phyloP scores from a whole-genome alignment of 2,329 filamentous ascomycete species.

The Botrytis porri region DNA sequence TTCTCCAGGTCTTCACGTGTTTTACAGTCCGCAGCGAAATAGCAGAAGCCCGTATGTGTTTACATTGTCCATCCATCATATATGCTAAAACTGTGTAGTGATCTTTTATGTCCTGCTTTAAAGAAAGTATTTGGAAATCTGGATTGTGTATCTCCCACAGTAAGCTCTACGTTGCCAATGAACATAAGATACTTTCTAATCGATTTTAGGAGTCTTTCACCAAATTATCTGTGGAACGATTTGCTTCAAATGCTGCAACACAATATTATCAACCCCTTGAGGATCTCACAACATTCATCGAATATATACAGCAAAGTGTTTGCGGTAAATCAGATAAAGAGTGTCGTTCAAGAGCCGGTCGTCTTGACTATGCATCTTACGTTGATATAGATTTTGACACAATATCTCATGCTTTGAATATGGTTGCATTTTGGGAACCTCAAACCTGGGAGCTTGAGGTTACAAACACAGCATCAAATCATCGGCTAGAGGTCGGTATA shows the following conservation, averaged over 20 bases:
- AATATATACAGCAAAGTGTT: conserved; percentile 50
- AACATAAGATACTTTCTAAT: conserved; percentile 14
- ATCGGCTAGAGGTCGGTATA: conserved; percentile 77
- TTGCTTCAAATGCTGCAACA: conserved; percentile 58
- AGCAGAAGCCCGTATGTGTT: conserved; percentile 22
- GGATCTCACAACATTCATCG: conserved; percentile 52
- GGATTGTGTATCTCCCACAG: conserved; percentile 53
- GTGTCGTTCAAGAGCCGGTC: conserved; percentile 50
- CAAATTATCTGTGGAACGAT: conserved; percentile 55
- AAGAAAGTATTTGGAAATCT: conserved; percentile 54
- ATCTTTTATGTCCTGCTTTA: conserved; percentile 57
- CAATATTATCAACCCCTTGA: conserved; percentile 70
- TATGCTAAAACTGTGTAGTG: conserved; percentile 37
- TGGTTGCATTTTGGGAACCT: conserved; percentile 63
- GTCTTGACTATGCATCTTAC: conserved; percentile 54
- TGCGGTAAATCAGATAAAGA: conserved; percentile 47
- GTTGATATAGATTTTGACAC: conserved; percentile 78
- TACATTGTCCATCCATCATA: background rate
- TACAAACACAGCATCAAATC: conserved; percentile 37
- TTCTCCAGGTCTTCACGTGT: conserved; percentile 78
- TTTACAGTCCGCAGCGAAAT: conserved; percentile 46
- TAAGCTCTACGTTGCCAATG: conserved; percentile 32
- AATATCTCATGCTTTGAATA: conserved; percentile 60
- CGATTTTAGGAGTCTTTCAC: conserved; percentile 57
- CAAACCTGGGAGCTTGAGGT: conserved; percentile 29